phyloP scores from a whole-genome alignment of 495 filamentous ascomycete species.

The Trichoderma reesei region DNA sequence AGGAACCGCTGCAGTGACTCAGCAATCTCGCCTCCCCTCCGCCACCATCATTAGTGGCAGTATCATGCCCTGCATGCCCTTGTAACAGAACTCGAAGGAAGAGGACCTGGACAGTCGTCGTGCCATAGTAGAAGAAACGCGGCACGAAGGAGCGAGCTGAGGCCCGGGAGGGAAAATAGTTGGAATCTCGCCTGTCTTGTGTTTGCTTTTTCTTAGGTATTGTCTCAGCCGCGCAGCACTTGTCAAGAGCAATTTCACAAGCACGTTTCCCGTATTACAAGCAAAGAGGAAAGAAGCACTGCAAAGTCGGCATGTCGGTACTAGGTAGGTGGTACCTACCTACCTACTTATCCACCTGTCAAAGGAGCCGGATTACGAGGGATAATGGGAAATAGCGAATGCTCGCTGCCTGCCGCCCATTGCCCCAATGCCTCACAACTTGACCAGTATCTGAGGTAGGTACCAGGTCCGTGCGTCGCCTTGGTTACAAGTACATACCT shows the following conservation, averaged over 20 bases:
- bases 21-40: too few relatives aligned
- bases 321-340: not conserved
- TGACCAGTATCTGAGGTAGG: not conserved
- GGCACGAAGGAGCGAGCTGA: not conserved
- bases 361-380: too few relatives aligned
- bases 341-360: not conserved
- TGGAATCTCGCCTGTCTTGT: not conserved
- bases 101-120: too few relatives aligned
- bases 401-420: not conserved
- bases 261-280: too few relatives aligned
- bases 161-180: not conserved
- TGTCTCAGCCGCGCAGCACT: not conserved
- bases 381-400: not conserved
- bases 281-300: too few relatives aligned
- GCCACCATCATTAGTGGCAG: not conserved
- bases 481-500: not conserved
- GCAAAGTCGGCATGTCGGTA: too few relatives aligned
- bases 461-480: not conserved
- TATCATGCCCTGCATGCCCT: not conserved
- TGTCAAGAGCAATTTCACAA: too few relatives aligned
- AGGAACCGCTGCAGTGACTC: too few relatives aligned
- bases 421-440: constrained; percentile 3
- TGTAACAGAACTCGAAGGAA: not conserved
- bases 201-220: not conserved
- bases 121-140: not conserved